These are phyloP conservation scores for Cyphellophora attinorum DNA, from an alignment of 2,329 filamentous ascomycete genomes.

Conservation along the genomic window DNA sequence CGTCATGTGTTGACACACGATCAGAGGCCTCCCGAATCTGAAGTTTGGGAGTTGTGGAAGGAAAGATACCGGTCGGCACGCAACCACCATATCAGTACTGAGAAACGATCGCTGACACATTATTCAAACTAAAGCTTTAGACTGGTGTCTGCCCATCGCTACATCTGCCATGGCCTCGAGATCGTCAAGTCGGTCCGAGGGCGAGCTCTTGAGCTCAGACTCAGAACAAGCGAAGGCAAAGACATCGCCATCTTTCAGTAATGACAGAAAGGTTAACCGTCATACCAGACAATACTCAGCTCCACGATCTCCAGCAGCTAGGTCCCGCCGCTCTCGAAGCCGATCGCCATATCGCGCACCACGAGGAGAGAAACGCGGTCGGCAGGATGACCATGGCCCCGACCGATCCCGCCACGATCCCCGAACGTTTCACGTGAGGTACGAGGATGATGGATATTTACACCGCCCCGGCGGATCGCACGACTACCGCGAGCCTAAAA, in stretches of 20 bases:
- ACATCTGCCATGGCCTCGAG: slow-evolving; percentile 36
- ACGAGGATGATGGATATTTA: slow-evolving; percentile 29
- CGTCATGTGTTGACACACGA: too few relatives aligned
- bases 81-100: slow-evolving; percentile 13
- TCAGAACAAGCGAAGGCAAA: slow-evolving; percentile 68
- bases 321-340: slow-evolving; percentile 27
- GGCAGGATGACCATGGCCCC: slow-evolving; percentile 28
- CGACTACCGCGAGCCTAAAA: slow-evolving; percentile 41
- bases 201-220: slow-evolving; percentile 72
- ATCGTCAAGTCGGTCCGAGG: slow-evolving; percentile 66
- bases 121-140: slow-evolving; percentile 12
- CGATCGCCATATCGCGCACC: slow-evolving; percentile 31
- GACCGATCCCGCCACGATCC: slow-evolving; percentile 21
- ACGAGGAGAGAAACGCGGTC: slow-evolving; percentile 32
- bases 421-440: slow-evolving; percentile 25
- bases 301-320: slow-evolving; percentile 21
- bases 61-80: slow-evolving; percentile 21
- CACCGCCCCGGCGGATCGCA: slow-evolving; percentile 31
- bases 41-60: slow-evolving; percentile 10
- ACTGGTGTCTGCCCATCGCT: slow-evolving; percentile 17
- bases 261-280: slow-evolving; percentile 84
- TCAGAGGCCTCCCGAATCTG: too few relatives aligned
- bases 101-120: slow-evolving; percentile 19
- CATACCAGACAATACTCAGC: slow-evolving; percentile 64
- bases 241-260: slow-evolving; percentile 63